phyloP scores from a whole-genome alignment of 805 yeast species.

The Isabelozyma heimii region DNA sequence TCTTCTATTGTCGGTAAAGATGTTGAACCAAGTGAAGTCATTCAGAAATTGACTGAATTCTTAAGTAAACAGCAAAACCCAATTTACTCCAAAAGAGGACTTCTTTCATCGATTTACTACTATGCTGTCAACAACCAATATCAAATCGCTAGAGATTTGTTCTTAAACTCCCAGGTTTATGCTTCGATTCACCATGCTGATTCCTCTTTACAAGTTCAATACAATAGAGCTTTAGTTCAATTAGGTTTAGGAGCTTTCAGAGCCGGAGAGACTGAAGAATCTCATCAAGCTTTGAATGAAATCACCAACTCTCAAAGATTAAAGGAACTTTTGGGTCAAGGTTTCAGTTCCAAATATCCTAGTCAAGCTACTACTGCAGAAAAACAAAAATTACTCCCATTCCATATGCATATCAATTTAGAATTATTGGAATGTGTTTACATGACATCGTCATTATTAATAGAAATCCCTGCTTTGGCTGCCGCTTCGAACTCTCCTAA shows the following conservation, averaged over 20 bases:
- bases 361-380: slow-evolving; percentile 57
- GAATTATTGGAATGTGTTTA: slow-evolving; percentile 93
- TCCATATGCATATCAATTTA: slow-evolving; percentile 96
- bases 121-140: slow-evolving; percentile 86
- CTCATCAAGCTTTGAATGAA: slow-evolving; percentile 85
- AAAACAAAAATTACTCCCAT: slow-evolving; percentile 84
- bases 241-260: slow-evolving; percentile 95
- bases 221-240: slow-evolving; percentile 94
- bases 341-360: slow-evolving; percentile 64
- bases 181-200: slow-evolving; percentile 81
- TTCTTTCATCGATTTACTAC: slow-evolving; percentile 82
- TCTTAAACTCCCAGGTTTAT: slow-evolving; percentile 83
- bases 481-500: slow-evolving; percentile 70
- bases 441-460: slow-evolving; percentile 82
- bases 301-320: slow-evolving; percentile 81
- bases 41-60: slow-evolving; percentile 63
- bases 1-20: slow-evolving; percentile 12
- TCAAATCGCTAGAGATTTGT: slow-evolving; percentile 81
- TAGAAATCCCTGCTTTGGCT: slow-evolving; percentile 84
- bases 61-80: slow-evolving; percentile 67
- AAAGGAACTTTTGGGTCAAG: slow-evolving; percentile 93
- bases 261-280: slow-evolving; percentile 77
- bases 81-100: slow-evolving; percentile 75
- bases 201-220: slow-evolving; percentile 81
- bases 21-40: slow-evolving; percentile 43